Percentiles rank a stretch among this genome's conserved stretches.
Conservation (phyloP, 257 asterid genomes). For the Galeopsis tetrahit region DNA sequence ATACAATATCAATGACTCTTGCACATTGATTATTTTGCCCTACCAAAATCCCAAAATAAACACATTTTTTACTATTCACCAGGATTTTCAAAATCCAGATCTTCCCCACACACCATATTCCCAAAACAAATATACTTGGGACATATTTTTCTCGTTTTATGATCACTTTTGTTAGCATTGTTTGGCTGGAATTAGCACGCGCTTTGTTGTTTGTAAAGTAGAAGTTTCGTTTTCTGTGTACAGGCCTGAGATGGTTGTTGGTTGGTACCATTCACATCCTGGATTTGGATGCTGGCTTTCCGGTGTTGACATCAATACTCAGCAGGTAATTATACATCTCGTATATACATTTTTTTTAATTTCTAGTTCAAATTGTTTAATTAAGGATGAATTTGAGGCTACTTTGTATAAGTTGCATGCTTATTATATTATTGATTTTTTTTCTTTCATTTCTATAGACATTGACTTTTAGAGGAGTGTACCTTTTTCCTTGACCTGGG, state of each 20-base stretch:
- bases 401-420: not conserved
- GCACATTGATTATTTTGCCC: too few relatives aligned
- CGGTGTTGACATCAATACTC: conserved; percentile 95
- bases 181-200: not conserved
- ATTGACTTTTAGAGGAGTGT: too few relatives aligned
- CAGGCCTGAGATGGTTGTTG: conserved; percentile 99
- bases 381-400: not conserved
- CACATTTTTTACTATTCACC: too few relatives aligned
- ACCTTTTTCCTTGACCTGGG: too few relatives aligned
- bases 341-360: not conserved
- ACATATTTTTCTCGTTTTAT: not conserved
- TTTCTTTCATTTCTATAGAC: not conserved
- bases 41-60: too few relatives aligned
- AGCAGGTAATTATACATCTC: conserved; percentile 63
- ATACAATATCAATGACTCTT: too few relatives aligned
- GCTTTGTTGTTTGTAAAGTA: conserved; percentile 4
- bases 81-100: too few relatives aligned
- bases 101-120: not conserved
- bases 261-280: conserved; percentile 99
- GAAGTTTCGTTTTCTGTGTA: conserved; percentile 24
- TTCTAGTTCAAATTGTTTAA: not conserved
- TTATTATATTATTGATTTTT: not conserved
- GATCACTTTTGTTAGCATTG: not conserved
- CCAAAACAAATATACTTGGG: not conserved
- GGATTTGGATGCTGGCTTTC: conserved; percentile 99